Percentiles rank a stretch among this genome's conserved stretches.
These are phyloP conservation scores for Parachaetomium inaequale DNA, from an alignment of 495 filamentous ascomycete species.

Conservation along the genomic window DNA sequence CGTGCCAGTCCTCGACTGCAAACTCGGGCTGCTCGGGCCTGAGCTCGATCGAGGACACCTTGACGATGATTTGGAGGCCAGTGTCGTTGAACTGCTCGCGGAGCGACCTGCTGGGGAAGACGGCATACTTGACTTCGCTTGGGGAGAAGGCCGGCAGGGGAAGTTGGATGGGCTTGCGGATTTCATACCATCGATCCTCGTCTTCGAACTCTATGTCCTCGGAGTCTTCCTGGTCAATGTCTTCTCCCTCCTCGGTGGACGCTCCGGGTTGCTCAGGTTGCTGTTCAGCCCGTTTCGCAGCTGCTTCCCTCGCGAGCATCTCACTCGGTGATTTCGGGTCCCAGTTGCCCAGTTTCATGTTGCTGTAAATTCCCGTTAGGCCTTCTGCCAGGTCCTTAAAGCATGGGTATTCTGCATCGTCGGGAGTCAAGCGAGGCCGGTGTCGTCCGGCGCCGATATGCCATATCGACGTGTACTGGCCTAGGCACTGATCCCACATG, in stretches of 20 bases:
- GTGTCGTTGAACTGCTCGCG: conserved; percentile 36
- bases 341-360: neutral
- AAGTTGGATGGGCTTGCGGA: conserved; percentile 26
- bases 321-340: neutral
- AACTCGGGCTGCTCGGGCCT: conserved; percentile 53
- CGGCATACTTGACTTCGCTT: conserved; percentile 27
- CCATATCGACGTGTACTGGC: conserved; percentile 45
- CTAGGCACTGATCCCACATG: conserved; percentile 49
- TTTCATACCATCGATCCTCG: conserved; percentile 27
- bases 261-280: neutral
- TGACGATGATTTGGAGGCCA: conserved; percentile 61
- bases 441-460: conserved; percentile 1
- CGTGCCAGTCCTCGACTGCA: conserved; percentile 38
- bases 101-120: conserved; percentile 12
- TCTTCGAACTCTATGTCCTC: neutral
- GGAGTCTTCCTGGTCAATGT: neutral
- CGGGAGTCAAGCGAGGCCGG: neutral
- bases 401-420: neutral
- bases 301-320: conserved; percentile 1
- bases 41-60: conserved; percentile 59
- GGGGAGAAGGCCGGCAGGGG: conserved; percentile 20
- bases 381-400: neutral
- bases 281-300: neutral
- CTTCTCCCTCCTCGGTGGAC: neutral
- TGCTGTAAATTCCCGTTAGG: neutral